Evolutionary conservation across 2,329 filamentous ascomycete genomes (phyloP).

Genomic region (Paramyrothecium roridum): DNA sequence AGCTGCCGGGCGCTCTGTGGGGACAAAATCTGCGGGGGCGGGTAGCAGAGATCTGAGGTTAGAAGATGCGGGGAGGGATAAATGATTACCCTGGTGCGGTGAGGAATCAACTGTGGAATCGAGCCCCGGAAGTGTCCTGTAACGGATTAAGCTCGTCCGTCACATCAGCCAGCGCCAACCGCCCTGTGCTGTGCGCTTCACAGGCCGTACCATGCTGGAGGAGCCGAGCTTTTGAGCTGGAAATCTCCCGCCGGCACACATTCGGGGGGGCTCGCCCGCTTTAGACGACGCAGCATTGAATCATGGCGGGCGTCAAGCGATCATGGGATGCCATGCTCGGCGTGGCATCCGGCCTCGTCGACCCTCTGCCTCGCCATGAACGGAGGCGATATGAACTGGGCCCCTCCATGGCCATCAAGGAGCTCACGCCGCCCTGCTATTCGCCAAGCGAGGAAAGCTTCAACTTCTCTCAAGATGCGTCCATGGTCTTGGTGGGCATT

Average conservation of each 20-base stretch:
- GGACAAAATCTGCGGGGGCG: neutral
- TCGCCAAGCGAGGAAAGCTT: conserved; percentile 22
- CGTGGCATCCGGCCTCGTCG: conserved; percentile 14
- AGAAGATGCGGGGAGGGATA: conserved; percentile 16
- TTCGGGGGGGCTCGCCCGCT: conserved; percentile 38
- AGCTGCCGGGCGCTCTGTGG: neutral
- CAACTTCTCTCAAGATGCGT: conserved; percentile 58
- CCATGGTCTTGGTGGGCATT: conserved; percentile 70
- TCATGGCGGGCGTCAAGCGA: conserved; percentile 38
- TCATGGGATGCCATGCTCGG: conserved; percentile 29
- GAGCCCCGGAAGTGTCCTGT: too few relatives aligned
- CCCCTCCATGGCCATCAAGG: neutral
- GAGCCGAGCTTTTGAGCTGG: neutral
- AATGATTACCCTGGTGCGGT: conserved; percentile 20
- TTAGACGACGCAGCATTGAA: conserved; percentile 34
- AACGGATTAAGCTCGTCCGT: too few relatives aligned
- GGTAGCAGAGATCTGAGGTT: neutral
- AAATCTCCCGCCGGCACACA: neutral
- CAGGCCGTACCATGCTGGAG: neutral
- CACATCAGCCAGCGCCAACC: neutral
- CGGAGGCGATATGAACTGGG: neutral
- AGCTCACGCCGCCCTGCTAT: conserved; percentile 6
- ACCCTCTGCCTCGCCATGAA: neutral
- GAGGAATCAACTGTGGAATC: neutral
- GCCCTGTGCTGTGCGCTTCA: neutral